Base-by-base conservation (phyloP, 1,284 basidiomycete species). In the Cronartium ribicola region DNA sequence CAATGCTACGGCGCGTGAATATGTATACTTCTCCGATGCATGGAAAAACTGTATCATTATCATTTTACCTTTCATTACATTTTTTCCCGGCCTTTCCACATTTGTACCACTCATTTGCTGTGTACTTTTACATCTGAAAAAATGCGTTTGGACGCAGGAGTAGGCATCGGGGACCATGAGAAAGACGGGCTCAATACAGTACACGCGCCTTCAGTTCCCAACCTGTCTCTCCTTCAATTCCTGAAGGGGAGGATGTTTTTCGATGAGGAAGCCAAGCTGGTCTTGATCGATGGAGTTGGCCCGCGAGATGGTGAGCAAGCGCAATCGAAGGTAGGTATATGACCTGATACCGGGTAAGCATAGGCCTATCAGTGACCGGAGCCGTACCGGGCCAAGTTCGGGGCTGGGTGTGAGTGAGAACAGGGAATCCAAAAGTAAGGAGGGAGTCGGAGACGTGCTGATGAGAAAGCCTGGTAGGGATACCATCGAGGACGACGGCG, bases 231-330 rank as follows among this genome's bases (percentile, higher is more conserved):
- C 13, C 51, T 20, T 57, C 20, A 8, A 8, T 20, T 20, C 6
- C 22, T 13, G 17, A 22, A 55, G 17, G 17, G 6, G 48, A 55
- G 14, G 22, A 14, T 55, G 17, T 17, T n/a, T 55, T 17, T 6
- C 22, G 48, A 14, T n/a, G 29, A 57, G 51, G 51, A 20, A 57
- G 29, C 51, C 51, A 57, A 57, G 51, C 17, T 1, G 51, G 51
- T 57, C 51, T 57, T 8, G 51, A 57, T 57, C 51, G 51, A 57
- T 57, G 51, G 20, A 57, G 29, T 57, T 57, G 51, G 29, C 51
- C 51, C 3, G 51, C 51, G 29, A 57, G 51, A 57, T 57, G 51
- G 29, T 57, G 17, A 57, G 51, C 51, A 20, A 57, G 51, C 20
- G 51, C 51, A 29, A 20, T 57, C 13, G 51, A 57, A 57, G 20